Evolutionary conservation across 2,329 filamentous ascomycete species (phyloP), one percentile per base, ranked within the genome.

Genomic region (Trichoderma koningiopsis): DNA sequence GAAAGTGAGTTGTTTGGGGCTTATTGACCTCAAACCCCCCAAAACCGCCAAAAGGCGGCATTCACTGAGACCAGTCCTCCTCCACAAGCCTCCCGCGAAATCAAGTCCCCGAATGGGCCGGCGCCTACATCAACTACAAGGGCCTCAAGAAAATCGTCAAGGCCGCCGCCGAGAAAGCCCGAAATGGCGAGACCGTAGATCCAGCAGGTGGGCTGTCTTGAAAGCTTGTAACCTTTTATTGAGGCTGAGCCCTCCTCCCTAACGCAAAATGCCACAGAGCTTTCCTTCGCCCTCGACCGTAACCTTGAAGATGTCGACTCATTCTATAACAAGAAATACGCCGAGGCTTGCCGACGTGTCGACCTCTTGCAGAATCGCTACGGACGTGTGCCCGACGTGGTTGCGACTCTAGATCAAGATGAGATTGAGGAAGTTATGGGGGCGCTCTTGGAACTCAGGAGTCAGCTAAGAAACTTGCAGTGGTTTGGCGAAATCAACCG

Each of bases 401-500:
- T 90, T 37, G 87, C 92, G 71, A 87, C 88, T 69, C 87, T 97
- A 72, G 95, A 97, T 77, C 87, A 90, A 71, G 93, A 97, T 77
- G 96, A 99, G 81, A 86, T 91, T 55, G 93, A 97, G 79, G 96
- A 99, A 80, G 85, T 98, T 58, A 92, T 96, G 83, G 93, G 92
- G 43, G 94, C 94, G 43, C 84, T 99, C 62, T 87, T 98, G 37
- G 96, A 99, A 80, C 85, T 98, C 70, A 89, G 96, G 69, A 91
- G 90, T 64, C 92, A 96, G 77, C 82, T 98, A 73, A 88, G 96
- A 70, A 98, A 98, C 76, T 84, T 99, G 64, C 92, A 97, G 79
- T 98, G 94, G 94, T 99, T 98, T 78, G 95, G 94, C 61, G 95
- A 98, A 81, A 95, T 98, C 76, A 99, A 99, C 79, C 89, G 94